Base-by-base conservation (phyloP, 2,329 filamentous ascomycete genomes). In the Aspergillus pseudonomiae region DNA sequence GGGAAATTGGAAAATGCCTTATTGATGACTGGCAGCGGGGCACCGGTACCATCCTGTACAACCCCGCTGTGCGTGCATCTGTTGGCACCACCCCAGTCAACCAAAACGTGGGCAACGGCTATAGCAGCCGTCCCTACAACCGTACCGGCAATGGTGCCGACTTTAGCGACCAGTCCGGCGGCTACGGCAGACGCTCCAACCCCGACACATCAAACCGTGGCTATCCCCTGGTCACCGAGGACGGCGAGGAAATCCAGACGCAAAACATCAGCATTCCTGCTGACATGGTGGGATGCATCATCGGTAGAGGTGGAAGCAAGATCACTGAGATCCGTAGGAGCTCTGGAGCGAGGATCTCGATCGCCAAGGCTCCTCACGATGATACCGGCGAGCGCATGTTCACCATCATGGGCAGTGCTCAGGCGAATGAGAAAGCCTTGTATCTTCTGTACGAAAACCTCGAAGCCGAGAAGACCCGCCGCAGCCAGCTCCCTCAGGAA, bases 221-320 rank as follows among this genome's bases (percentile, higher is more conserved):
- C 61, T 92, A 92, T 50, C 93, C 93, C 26, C 92, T 92, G 52
- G 92, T 96, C 74, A 94, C 95, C 67, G 94, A 98, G 81, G 96
- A 98, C 68, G 95, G 95, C 67, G 95, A 98, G 78, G 94, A 97
- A 80, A 91, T 98, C 65, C 94, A 97, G 80, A 99, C 95, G 1
- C 95, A 99, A 77, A 99, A 99, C 83, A 99, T 99, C 81, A 97
- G 93, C 84, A 99, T 99, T 74, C 95, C 95, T 30, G 94, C 95
- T 55, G 95, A 99, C 83, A 99, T 99, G 95, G 95, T 99, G 78
- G 95, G 95, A 71, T 99, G 95, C 82, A 99, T 99, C 82, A 99
- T 99, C 77, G 95, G 95, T 70, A 91, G 94, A 68, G 93, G 86
- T 60, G 95, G 95, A 68, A 94, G 88, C 84, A 99, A 99, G 87